Conservation (phyloP, 805 yeast genomes). For the Cephaloascus albidus region DNA sequence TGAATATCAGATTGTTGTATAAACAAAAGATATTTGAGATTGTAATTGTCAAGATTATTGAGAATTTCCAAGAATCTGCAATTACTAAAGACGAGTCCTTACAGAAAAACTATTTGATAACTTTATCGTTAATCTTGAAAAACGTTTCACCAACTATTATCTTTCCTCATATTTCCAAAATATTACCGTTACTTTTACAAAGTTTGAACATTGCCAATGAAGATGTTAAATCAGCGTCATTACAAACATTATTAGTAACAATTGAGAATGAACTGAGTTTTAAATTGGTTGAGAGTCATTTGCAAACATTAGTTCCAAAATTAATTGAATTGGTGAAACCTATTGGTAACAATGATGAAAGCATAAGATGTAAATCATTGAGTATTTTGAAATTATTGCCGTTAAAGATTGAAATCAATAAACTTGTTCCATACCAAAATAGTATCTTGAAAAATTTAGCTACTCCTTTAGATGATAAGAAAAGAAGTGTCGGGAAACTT, state of each 20-base stretch:
- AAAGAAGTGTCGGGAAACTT: slow-evolving; percentile 63
- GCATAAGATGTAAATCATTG: slow-evolving; percentile 48
- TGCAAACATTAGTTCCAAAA: slow-evolving; percentile 47
- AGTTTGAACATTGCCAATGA: slow-evolving; percentile 41
- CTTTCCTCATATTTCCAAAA: slow-evolving; percentile 48
- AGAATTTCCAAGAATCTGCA: slow-evolving; percentile 22
- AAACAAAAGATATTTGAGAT: slow-evolving; percentile 72
- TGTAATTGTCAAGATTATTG: slow-evolving; percentile 46
- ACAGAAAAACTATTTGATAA: slow-evolving; percentile 48
- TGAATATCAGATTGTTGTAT: slow-evolving; percentile 59
- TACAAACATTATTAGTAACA: slow-evolving; percentile 46
- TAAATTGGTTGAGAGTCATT: slow-evolving; percentile 39
- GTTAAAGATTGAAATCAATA: slow-evolving; percentile 20
- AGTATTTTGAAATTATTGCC: slow-evolving; percentile 46
- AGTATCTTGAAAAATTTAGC: slow-evolving; percentile 38
- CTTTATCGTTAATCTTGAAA: slow-evolving; percentile 59
- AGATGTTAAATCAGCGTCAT: slow-evolving; percentile 49
- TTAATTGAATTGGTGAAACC: slow-evolving; percentile 28
- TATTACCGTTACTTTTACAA: slow-evolving; percentile 66
- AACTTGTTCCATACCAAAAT: slow-evolving; percentile 42
- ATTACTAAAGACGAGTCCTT: slow-evolving; percentile 7
- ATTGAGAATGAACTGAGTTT: slow-evolving; percentile 33
- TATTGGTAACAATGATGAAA: slow-evolving; percentile 22
- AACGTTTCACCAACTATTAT: slow-evolving; percentile 57
- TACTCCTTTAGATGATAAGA: slow-evolving; percentile 59